phyloP scores from a whole-genome alignment of 2,329 filamentous ascomycete species.

The Diplodia corticola region DNA sequence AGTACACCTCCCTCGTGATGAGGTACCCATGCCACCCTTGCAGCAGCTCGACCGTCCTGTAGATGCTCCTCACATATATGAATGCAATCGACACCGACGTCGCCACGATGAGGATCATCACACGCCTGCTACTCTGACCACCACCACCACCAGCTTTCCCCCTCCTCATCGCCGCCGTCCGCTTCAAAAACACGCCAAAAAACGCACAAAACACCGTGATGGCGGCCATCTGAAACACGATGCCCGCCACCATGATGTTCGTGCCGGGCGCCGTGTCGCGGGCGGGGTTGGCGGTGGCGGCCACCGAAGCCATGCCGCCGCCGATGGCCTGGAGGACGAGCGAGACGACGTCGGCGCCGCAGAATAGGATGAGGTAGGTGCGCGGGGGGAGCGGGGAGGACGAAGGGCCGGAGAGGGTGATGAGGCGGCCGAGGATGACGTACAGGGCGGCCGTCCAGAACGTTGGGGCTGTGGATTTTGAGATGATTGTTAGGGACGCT shows the following conservation, averaged over 20 bases:
- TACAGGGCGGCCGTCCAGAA: constrained; percentile 57
- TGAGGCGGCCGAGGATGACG: constrained; percentile 54
- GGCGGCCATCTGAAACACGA: constrained; percentile 58
- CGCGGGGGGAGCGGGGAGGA: constrained; percentile 34
- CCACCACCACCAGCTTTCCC: constrained; percentile 50
- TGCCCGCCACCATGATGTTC: constrained; percentile 59
- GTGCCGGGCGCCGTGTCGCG: constrained; percentile 46
- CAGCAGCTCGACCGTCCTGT: constrained; percentile 52
- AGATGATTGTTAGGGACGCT: not conserved
- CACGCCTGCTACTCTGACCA: constrained; percentile 29
- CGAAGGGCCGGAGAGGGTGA: constrained; percentile 56
- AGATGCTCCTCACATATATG: constrained; percentile 52
- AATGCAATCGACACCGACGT: constrained; percentile 46
- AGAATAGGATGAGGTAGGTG: constrained; percentile 58
- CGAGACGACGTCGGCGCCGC: constrained; percentile 58
- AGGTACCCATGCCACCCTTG: constrained; percentile 54
- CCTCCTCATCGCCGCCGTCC: not conserved
- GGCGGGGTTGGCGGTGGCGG: constrained; percentile 44
- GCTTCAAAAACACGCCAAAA: constrained; percentile 39
- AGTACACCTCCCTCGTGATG: constrained; percentile 53
- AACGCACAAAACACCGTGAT: constrained; percentile 50
- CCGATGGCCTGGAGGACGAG: constrained; percentile 60
- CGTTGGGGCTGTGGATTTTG: constrained; percentile 37
- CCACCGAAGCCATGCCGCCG: constrained; percentile 58
- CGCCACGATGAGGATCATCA: constrained; percentile 34